phyloP scores from a whole-genome alignment of 208 protist genomes.

The Trypanosoma lewisi region DNA sequence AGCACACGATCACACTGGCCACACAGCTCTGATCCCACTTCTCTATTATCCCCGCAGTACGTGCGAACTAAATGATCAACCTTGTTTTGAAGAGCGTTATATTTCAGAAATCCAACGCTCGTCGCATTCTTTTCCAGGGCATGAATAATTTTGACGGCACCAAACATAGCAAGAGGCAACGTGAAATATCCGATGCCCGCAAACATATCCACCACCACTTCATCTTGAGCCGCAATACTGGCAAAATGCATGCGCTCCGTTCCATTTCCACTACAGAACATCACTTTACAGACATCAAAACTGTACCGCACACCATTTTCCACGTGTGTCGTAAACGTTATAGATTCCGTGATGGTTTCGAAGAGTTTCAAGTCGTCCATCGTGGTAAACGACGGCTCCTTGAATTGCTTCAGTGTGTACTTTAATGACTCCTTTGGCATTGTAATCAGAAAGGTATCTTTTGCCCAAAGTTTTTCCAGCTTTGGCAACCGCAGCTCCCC shows the following conservation, averaged over 20 bases:
- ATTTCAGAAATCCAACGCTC: conserved; percentile 65
- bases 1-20: conserved; percentile 85
- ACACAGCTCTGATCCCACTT: conserved; percentile 61
- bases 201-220: conserved; percentile 93
- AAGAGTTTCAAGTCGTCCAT: conserved; percentile 11
- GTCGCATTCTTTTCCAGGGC: conserved; percentile 90
- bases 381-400: not conserved
- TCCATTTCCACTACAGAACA: conserved; percentile 93
- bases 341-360: conserved; percentile 25
- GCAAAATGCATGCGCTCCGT: conserved; percentile 91
- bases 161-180: conserved; percentile 78
- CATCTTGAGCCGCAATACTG: conserved; percentile 44
- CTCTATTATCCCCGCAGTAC: conserved; percentile 83
- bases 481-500: conserved; percentile 77
- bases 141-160: conserved; percentile 50
- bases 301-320: conserved; percentile 90
- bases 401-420: conserved; percentile 7
- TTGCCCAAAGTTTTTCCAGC: conserved; percentile 37
- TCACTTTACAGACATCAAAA: conserved; percentile 83
- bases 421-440: conserved; percentile 16
- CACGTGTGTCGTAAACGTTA: conserved; percentile 83
- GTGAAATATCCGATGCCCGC: conserved; percentile 92
- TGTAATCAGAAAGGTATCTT: conserved; percentile 8
- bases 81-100: conserved; percentile 80
- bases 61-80: conserved; percentile 67